Evolutionary conservation across 2,329 filamentous ascomycete species (phyloP).

Genomic region (Xylariales sp.): DNA sequence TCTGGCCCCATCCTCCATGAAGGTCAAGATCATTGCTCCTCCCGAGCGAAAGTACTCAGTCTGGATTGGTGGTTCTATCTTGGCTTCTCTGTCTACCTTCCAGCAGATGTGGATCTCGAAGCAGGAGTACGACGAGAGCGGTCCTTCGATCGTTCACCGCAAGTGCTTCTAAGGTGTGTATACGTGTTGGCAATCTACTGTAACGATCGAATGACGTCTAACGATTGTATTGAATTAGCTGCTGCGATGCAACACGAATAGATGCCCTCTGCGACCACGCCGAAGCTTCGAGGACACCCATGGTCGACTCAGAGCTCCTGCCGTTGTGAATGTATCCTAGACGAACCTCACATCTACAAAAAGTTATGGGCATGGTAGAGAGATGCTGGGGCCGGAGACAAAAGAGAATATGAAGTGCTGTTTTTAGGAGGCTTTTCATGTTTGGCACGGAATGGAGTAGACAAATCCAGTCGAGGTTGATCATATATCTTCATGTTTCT

Average conservation of each 20-base stretch:
- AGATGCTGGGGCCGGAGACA: constrained; percentile 56
- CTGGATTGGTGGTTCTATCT: constrained; percentile 99
- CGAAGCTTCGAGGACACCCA: constrained; percentile 59
- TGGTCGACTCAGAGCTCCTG: constrained; percentile 57
- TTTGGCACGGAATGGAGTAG: constrained; percentile 58
- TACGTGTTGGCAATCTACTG: constrained; percentile 6
- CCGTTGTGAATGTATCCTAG: constrained; percentile 61
- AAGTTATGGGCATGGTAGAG: constrained; percentile 67
- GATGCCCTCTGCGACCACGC: constrained; percentile 51
- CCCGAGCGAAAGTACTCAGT: constrained; percentile 99
- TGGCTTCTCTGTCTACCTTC: constrained; percentile 99
- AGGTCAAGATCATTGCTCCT: constrained; percentile 99
- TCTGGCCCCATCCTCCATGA: constrained; percentile 99
- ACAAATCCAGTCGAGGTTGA: constrained; percentile 66
- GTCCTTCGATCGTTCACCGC: constrained; percentile 99
- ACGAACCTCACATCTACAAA: constrained; percentile 65
- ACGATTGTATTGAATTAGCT: constrained; percentile 35
- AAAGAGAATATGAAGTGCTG: constrained; percentile 60
- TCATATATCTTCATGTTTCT: constrained; percentile 66
- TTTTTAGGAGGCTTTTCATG: constrained; percentile 63
- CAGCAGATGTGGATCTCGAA: constrained; percentile 99
- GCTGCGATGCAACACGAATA: constrained; percentile 39
- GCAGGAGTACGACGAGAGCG: constrained; percentile 99
- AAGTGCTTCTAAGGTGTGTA: constrained; percentile 97
- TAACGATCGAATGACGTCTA: constrained; percentile 2